Evolutionary conservation across 176 grass and related monocot genomes (phyloP).

Genomic region (Otatea glauca): DNA sequence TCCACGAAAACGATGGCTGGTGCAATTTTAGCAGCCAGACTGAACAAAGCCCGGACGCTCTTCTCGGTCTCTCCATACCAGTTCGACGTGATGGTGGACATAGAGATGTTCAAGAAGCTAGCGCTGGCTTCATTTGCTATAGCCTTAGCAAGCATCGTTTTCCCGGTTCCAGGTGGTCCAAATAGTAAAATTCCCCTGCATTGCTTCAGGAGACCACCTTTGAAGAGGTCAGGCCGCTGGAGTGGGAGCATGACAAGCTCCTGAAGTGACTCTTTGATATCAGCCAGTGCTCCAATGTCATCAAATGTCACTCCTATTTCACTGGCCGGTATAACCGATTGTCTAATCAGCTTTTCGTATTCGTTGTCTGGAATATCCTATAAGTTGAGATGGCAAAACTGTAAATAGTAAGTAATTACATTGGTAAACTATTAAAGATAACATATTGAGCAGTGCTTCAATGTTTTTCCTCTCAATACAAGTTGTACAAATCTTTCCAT

Average conservation of each 20-base stretch:
- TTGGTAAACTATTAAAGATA: background rate
- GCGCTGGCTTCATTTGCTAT: conserved; percentile 78
- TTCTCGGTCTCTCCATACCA: conserved; percentile 82
- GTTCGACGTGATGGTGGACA: conserved; percentile 75
- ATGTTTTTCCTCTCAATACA: too few species aligned
- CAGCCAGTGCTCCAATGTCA: conserved; percentile 73
- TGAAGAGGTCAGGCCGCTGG: conserved; percentile 75
- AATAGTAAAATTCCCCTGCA: conserved; percentile 81
- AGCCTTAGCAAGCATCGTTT: conserved; percentile 89
- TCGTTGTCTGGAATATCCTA: conserved; percentile 71
- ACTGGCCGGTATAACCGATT: conserved; percentile 68
- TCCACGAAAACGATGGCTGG: conserved; percentile 83
- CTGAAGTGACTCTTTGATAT: conserved; percentile 79
- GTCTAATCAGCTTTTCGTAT: conserved; percentile 75
- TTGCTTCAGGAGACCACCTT: conserved; percentile 78
- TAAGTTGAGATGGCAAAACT: conserved; percentile 23
- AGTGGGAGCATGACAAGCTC: conserved; percentile 86
- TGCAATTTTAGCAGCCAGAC: conserved; percentile 71
- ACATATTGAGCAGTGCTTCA: too few species aligned
- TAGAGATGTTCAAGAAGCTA: conserved; percentile 82
- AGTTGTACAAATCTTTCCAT: too few species aligned
- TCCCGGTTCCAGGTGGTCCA: conserved; percentile 84
- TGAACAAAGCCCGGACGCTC: conserved; percentile 66
- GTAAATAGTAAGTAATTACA: background rate
- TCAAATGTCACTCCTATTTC: conserved; percentile 85